A percentile compares a stretch with the other conserved stretches of the same genome.
Conservation (phyloP, 2,329 filamentous ascomycete genomes). For the Fulvia fulva region DNA sequence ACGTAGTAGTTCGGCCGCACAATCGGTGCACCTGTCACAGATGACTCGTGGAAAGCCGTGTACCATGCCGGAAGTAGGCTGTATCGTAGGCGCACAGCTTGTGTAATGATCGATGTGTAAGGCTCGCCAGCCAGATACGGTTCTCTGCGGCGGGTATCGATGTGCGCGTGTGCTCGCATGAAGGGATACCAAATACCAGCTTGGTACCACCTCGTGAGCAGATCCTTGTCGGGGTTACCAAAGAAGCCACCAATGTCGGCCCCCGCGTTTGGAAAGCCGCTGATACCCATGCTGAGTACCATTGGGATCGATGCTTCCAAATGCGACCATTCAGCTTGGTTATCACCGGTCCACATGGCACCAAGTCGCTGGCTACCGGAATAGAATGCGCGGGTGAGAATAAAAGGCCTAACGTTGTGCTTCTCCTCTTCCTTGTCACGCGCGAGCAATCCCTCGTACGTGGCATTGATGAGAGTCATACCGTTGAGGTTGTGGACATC, state of each 20-base stretch:
- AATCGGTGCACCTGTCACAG: conserved; percentile 77
- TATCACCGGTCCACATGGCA: conserved; percentile 99
- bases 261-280: conserved; percentile 88
- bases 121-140: conserved; percentile 84
- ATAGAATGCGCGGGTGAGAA: conserved; percentile 89
- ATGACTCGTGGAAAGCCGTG: conserved; percentile 89
- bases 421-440: conserved; percentile 77
- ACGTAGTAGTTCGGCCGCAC: conserved; percentile 90
- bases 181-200: conserved; percentile 96
- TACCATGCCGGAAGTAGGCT: conserved; percentile 91
- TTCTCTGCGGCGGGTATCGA: conserved; percentile 89
- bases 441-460: conserved; percentile 75
- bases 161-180: conserved; percentile 95
- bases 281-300: conserved; percentile 86
- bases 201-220: conserved; percentile 94
- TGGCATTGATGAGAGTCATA: conserved; percentile 92
- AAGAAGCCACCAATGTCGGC: conserved; percentile 98
- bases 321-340: conserved; percentile 89
- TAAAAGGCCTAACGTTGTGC: conserved; percentile 65
- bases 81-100: conserved; percentile 84
- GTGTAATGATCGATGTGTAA: conserved; percentile 79
- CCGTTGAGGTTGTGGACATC: conserved; percentile 96
- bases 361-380: conserved; percentile 83
- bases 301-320: conserved; percentile 87
- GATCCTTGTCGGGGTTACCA: conserved; percentile 88